Base-by-base conservation (phyloP, 495 filamentous ascomycete genomes). In the Penicillium malachiteum region DNA sequence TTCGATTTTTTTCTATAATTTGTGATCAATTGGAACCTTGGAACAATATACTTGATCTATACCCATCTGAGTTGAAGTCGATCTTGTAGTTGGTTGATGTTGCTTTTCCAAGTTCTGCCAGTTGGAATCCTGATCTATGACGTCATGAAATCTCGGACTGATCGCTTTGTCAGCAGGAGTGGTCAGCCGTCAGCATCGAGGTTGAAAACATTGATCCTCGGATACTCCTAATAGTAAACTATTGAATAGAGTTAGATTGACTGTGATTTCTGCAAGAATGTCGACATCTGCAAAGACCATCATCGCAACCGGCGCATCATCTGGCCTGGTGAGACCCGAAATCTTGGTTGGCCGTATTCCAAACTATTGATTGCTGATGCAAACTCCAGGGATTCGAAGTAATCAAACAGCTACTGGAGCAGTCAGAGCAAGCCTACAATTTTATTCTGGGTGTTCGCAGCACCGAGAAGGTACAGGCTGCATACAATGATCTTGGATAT, bases 391-490 rank as follows among this genome's bases (percentile, higher is more conserved):
- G 67, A n/a, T 70, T 70, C 17, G 67, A 70, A 58, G 51, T 52
- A 8, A 48, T 70, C 11, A 67, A 70, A 18, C 67, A 70, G 26
- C 35, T 70, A 6, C 57, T 70, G n/a, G 55, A 63, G 41, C 48
- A 63, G 21, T 26, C 55, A 3, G 54, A 65, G 44, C 37, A 43
- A 18, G 52, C 67, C 2, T 66, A 70, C 40, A 61, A 54, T 31
- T 67, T 70, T 45, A 67, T 70, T 13, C 51, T 70, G 9, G 67
- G 67, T n/a, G 64, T 46, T 9, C 64, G 67, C 16, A 60, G 63
- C 41, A 63, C 58, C 9, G 53, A 52, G 30, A 59, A 52, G 38
- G 54, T 62, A 2, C 55, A 60, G 6, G 55, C 65, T 31, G 62
- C 55, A 8, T 70, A 59, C 26, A 39, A 65, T 44, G 57, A 55